phyloP scores from a whole-genome alignment of 2,329 filamentous ascomycete species.

The Orbilia oligospora region DNA sequence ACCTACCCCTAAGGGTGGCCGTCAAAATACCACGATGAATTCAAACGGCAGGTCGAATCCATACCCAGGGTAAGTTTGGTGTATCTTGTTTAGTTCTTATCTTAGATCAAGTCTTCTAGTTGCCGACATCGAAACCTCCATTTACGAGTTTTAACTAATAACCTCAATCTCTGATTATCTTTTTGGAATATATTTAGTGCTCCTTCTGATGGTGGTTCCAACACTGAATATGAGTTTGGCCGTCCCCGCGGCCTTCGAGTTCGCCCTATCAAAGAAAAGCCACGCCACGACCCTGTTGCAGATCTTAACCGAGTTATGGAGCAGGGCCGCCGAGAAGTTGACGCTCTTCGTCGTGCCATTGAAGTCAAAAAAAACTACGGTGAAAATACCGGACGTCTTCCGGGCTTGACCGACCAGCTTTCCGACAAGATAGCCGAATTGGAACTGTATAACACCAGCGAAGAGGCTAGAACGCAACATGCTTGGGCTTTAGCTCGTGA shows the following conservation, averaged over 20 bases:
- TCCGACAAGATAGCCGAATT: slow-evolving; percentile 2
- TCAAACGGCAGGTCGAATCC: not conserved
- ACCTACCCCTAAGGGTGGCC: not conserved
- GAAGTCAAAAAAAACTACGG: not conserved
- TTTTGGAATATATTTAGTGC: too few relatives aligned
- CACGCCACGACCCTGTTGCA: not conserved
- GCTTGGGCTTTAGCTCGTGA: not conserved
- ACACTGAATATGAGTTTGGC: not conserved
- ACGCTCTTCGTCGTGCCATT: not conserved
- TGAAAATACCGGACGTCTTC: not conserved
- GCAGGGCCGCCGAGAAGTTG: not conserved
- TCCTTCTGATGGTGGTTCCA: too few relatives aligned
- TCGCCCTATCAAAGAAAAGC: not conserved
- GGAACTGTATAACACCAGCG: slow-evolving; percentile 5
- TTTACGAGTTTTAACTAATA: too few relatives aligned
- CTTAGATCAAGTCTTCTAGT: too few relatives aligned
- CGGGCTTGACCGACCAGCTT: not conserved
- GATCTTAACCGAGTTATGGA: not conserved
- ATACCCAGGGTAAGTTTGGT: not conserved
- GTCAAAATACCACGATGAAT: not conserved
- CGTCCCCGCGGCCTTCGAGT: not conserved
- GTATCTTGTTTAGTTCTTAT: not conserved
- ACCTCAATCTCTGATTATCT: too few relatives aligned
- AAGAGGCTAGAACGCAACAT: not conserved
- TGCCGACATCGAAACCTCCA: too few relatives aligned